Base-by-base conservation (phyloP, 768 basidiomycete genomes). In the Bullera alba region DNA sequence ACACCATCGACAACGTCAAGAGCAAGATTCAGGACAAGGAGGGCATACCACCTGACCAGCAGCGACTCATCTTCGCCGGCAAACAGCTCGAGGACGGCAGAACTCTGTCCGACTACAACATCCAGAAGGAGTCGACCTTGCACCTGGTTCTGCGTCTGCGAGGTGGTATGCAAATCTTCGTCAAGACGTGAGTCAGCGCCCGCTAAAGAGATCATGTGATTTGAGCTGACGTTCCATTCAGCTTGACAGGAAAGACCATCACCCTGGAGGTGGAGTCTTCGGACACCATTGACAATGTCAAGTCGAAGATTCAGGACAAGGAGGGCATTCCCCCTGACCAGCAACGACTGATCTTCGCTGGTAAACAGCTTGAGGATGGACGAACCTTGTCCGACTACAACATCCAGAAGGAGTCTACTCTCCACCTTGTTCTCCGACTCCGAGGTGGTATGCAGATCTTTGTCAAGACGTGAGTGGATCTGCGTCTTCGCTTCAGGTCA, bases 141-240 rank as follows among this genome's bases (percentile, higher is more conserved):
- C 93, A 97, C 77, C 76, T 97, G 60, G 93, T 97, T 60, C 84
- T 97, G 54, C 86, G 95, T 69, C 86, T 99, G 46, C 89, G 92
- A 77, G 95, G 95, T 80, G 95, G 95, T 81, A 93, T 95, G 91
- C 91, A 95, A 78, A 96, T 95, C 74, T 96, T 97, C 77, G 92
- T 97, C 51, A 96, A 90, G 78, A 90, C 89, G n/a, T n/a, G n/a
- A n/a, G n/a, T n/a, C n/a, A n/a, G n/a, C n/a, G n/a, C n/a, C n/a
- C n/a, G n/a, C n/a, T n/a, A n/a, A n/a, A n/a, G n/a, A n/a, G n/a
- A n/a, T n/a, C n/a, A n/a, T n/a, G n/a, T n/a, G n/a, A n/a, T n/a
- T n/a, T n/a, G n/a, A n/a, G 10, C 17, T 5, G 23, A 41, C 17
- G 16, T 15, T 65, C 34, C 25, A n/a, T n/a, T 38, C 47, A 90